Base-by-base conservation (phyloP, 208 protist species). In the Trypanosoma rangeli region DNA sequence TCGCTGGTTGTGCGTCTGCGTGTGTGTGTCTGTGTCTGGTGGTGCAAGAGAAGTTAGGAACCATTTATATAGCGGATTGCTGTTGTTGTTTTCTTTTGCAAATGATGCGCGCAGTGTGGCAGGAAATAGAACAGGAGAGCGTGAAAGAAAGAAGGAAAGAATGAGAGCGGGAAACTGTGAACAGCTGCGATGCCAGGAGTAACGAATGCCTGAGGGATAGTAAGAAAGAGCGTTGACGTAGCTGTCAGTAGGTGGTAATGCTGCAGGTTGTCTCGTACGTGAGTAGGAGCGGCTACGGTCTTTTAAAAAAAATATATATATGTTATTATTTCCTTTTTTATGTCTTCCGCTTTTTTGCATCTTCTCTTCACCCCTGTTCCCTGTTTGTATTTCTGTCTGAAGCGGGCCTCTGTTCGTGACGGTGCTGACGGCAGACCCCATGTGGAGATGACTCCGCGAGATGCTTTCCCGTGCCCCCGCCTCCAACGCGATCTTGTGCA, bases 291-390 rank as follows among this genome's bases (percentile, higher is more conserved):
- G 8, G 42, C 42, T 20, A 42, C 61, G 1, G 44, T 37, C 64
- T 16, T 73, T 64, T n/a, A n/a, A n/a, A n/a, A n/a, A n/a, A n/a
- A n/a, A n/a, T n/a, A n/a, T n/a, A n/a, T n/a, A n/a, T n/a, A n/a
- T n/a, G n/a, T n/a, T n/a, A n/a, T n/a, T n/a, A n/a, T n/a, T 50
- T 33, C 31, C 54, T 72, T 37, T 42, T n/a, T 58, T 26, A 20
- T 35, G 35, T 35, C 15, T 58, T 37, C 7, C 15, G 35, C 31
- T 35, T 9, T 9, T 16, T 46, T 18, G 4, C 37, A 42, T 10
- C 10, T 42, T 10, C 4, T 16, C 42, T 9, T 9, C 13, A 37
- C 33, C 33, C 15, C 42, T 9, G 1, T 18, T 46, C 42, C 13
- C 42, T 28, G 24, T 55, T 55, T 55, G 5, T 31, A 9, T 55